A percentile compares a stretch with the other conserved stretches of the same genome.
Evolutionary conservation across 2,329 filamentous ascomycete species (phyloP).

Genomic region (Calonectria pseudoturangicola): DNA sequence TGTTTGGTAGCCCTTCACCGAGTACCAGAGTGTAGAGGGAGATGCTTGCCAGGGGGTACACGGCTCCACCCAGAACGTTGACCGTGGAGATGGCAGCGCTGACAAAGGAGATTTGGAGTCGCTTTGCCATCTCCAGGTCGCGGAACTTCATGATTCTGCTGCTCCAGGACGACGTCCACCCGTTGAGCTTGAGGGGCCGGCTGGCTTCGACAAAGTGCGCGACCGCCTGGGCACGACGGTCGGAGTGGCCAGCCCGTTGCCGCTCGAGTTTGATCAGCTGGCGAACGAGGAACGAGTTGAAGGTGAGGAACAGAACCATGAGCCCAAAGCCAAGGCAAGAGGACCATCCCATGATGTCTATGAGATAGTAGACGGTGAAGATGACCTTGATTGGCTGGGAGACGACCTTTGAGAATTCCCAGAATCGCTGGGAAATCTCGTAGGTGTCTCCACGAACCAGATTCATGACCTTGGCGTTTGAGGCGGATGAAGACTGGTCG

Average conservation of each 20-base stretch:
- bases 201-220: constrained; percentile 92
- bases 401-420: constrained; percentile 87
- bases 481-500: constrained; percentile 74
- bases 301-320: constrained; percentile 79
- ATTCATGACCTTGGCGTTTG: constrained; percentile 93
- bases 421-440: constrained; percentile 88
- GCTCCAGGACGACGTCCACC: constrained; percentile 63
- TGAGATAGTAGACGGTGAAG: constrained; percentile 77
- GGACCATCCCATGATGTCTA: constrained; percentile 87
- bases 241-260: constrained; percentile 82
- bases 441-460: constrained; percentile 89
- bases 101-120: constrained; percentile 60
- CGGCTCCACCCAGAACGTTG: constrained; percentile 81
- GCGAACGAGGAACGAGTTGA: constrained; percentile 82
- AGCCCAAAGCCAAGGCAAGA: constrained; percentile 84
- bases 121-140: constrained; percentile 60
- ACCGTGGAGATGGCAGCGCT: constrained; percentile 76
- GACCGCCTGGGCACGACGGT: constrained; percentile 85
- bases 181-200: constrained; percentile 74
- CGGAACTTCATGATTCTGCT: constrained; percentile 61
- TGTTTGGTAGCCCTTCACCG: constrained; percentile 80
- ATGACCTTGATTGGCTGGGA: constrained; percentile 86
- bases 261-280: constrained; percentile 81
- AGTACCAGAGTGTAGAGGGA: constrained; percentile 86
- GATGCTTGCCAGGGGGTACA: constrained; percentile 88